Base-by-base conservation (phyloP, 179 eudicot species). In the Beta corolliflora region DNA sequence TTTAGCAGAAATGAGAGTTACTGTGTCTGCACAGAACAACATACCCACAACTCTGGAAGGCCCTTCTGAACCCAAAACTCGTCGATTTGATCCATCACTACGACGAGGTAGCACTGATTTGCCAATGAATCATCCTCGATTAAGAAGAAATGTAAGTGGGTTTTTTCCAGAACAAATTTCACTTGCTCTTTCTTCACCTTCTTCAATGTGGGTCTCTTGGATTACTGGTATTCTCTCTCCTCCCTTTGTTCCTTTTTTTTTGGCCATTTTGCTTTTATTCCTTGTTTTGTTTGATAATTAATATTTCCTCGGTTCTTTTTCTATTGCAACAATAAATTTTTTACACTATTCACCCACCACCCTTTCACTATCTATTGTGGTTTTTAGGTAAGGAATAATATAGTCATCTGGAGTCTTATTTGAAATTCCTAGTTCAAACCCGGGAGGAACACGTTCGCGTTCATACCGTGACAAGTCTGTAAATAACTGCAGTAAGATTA, bases 171-270 rank as follows among this genome's bases (percentile, higher is more conserved):
- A 95, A 78, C 98, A 95, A 82, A 90, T 93, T 80, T 88, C 97
- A 77, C 89, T 95, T 75, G 92, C 98, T 16, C 67, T 95, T 63
- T 89, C 98, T 73, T 85, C 97, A 7, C 87, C 93, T 7, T 55
- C 85, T 75, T 88, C 97, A 58, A 88, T 95, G 87, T 95, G 97
- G 97, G 87, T 93, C 72, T 92, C 98, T 80, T 93, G 97, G 97
- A 83, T 92, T 45, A 91, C 94, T 84, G 95, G 95, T 93, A 88
- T 45, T 52, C 5, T 54, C 12, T 31, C 2, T 52, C 31, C n/a
- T 50, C 19, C 61, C 25, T 80, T 29, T 5, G 7, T 19, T 74
- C 53, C 54, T 25, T 60, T 78, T 59, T 3, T 48, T 48, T 48
- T 36, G 1, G 3, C 41, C 41, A 36, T 36, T 36, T 36, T 29